Percentiles rank a stretch among this genome's conserved stretches.
Conservation (phyloP, 345 rosid species). For the Draba incana region DNA sequence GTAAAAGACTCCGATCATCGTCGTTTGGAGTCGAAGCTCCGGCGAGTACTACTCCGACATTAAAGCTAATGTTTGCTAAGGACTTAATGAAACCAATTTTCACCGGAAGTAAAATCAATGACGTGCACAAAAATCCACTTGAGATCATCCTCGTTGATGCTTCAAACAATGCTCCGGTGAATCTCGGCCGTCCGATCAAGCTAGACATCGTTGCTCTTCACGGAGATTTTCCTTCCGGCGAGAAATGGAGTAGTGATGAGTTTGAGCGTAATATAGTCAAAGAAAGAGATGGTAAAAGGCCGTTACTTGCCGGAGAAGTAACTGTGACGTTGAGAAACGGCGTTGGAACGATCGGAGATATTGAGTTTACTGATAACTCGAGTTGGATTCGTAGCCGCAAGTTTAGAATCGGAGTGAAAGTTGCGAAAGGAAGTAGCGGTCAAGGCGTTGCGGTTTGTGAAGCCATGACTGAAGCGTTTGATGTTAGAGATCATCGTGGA, state of each 20-base stretch:
- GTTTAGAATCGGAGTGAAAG: conserved; percentile 76
- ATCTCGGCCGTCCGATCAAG: conserved; percentile 56
- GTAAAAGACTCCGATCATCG: conserved; percentile 41
- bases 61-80: conserved; percentile 36
- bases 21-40: conserved; percentile 38
- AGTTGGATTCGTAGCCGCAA: conserved; percentile 91
- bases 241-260: conserved; percentile 65
- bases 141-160: conserved; percentile 55
- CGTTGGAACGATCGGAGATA: conserved; percentile 51
- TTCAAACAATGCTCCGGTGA: conserved; percentile 38
- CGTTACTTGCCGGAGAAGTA: conserved; percentile 82
- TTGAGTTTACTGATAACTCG: conserved; percentile 89
- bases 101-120: conserved; percentile 70
- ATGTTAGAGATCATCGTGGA: conserved; percentile 95
- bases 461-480: conserved; percentile 75
- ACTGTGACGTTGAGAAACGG: conserved; percentile 61
- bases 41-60: conserved; percentile 12
- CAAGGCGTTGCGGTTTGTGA: conserved; percentile 60
- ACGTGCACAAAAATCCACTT: conserved; percentile 49
- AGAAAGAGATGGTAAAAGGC: conserved; percentile 87
- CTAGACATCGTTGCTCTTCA: conserved; percentile 75
- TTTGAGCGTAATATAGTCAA: conserved; percentile 60
- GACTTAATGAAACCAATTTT: conserved; percentile 45
- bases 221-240: conserved; percentile 66
- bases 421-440: conserved; percentile 48